Conservation (phyloP, 257 asterid species). For the Solanum raphanifolium region DNA sequence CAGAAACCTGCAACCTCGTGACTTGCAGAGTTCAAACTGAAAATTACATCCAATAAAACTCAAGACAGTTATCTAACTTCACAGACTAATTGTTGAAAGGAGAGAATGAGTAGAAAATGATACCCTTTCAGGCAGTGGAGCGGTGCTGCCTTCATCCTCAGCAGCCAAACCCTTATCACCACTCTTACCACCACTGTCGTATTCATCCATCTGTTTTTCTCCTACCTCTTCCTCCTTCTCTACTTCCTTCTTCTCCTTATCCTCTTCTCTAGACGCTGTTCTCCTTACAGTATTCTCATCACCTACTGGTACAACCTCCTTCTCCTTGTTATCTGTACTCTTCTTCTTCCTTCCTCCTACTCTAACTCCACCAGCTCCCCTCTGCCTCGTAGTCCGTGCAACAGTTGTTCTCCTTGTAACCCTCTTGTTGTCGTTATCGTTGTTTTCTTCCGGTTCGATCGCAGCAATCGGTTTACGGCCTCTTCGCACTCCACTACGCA, state of each 20-base stretch:
- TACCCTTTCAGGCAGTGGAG: conserved; percentile 88
- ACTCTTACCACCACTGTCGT: conserved; percentile 17
- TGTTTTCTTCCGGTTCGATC: neutral
- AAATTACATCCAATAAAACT: neutral
- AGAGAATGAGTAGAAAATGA: neutral
- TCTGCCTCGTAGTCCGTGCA: neutral
- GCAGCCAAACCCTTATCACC: conserved; percentile 57
- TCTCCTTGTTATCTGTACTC: neutral
- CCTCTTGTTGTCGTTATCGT: neutral
- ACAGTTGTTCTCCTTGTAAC: neutral
- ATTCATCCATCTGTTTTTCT: conserved; percentile 27
- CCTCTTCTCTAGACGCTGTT: neutral
- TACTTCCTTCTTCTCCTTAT: neutral
- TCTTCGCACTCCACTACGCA: conserved; percentile 42
- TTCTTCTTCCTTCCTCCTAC: conserved; percentile 1
- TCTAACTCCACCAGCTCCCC: neutral
- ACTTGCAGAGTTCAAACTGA: neutral
- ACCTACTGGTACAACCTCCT: conserved; percentile 5
- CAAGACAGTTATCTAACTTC: neutral
- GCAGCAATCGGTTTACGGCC: conserved; percentile 25
- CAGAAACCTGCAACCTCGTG: neutral
- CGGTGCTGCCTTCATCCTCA: conserved; percentile 65
- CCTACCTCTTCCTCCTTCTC: conserved; percentile 13
- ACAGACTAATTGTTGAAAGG: neutral
- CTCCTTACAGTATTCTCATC: conserved; percentile 18